Evolutionary conservation across 805 yeast genomes (phyloP), one percentile per base, ranked within the genome.

Genomic region (Kazachstania psychrophila): DNA sequence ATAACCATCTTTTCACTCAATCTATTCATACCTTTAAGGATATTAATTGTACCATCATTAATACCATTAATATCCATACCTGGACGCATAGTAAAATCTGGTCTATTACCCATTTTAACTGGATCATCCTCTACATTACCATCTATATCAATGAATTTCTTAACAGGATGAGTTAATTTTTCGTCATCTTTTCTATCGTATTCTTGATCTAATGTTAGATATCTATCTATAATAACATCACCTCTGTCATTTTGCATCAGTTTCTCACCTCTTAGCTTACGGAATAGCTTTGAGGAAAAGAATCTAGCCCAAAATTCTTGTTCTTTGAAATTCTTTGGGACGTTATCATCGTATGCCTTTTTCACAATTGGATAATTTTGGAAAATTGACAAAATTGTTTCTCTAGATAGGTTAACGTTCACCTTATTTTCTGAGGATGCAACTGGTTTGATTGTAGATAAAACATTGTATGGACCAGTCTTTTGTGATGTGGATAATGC

Each of bases 251-350:
- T 79, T 2, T 72, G 61, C 50, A 78, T 75, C 36, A 86, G 72
- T 45, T 77, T 78, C 53, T 92, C 97, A 40, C 98, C 98, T 55
- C 95, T 71, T 23, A 92, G 65, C 49, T 87, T 75, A 46, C 96
- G 69, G 52, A 88, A 92, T 42, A 92, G 64, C 49, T 86, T 81
- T 0, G 96, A 87, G 50, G 85, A 79, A 68, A 92, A 92, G 52
- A 92, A 92, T 43, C 96, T 66, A 9, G 95, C 85, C 98, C 98
- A 92, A 50, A 92, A 92, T 52, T 83, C 95, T 28, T 89, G 88
- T 56, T 92, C 97, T 33, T 75, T 72, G 36, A 92, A 68, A 33
- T 59, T 57, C 43, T 79, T 78, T 1, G 97, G 98, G 4, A 92
- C 98, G 40, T 78, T 78, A 37, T 92, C 98, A 41, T 75, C 78